These are phyloP conservation scores for Penicillium crystallinum DNA, from an alignment of 495 filamentous ascomycete genomes.

Conservation along the genomic window DNA sequence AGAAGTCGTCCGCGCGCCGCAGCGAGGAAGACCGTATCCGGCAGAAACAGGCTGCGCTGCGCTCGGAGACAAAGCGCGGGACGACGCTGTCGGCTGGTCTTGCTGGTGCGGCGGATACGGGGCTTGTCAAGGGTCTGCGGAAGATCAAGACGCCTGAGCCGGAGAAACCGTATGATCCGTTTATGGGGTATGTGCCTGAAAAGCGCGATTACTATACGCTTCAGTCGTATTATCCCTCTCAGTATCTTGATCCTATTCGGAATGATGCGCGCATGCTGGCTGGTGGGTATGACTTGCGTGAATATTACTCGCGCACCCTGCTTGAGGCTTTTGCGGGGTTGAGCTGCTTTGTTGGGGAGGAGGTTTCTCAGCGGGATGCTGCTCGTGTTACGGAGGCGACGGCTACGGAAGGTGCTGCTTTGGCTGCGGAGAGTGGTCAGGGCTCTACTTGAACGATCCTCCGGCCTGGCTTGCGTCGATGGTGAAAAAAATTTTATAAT, in stretches of 20 bases:
- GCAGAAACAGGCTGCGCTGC: slow-evolving; percentile 42
- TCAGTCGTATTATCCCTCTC: slow-evolving; percentile 58
- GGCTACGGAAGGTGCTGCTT: slow-evolving; percentile 31
- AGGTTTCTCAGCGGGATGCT: slow-evolving; percentile 49
- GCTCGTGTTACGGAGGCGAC: slow-evolving; percentile 16
- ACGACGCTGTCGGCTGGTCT: slow-evolving; percentile 20
- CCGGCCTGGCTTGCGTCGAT: neutral
- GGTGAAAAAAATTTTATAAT: neutral
- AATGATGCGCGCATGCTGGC: slow-evolving; percentile 57
- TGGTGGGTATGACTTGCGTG: slow-evolving; percentile 75
- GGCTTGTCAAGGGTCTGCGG: slow-evolving; percentile 70
- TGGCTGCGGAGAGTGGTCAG: slow-evolving; percentile 18
- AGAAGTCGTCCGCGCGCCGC: slow-evolving; percentile 55
- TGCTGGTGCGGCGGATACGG: slow-evolving; percentile 28
- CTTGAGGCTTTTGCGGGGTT: slow-evolving; percentile 88
- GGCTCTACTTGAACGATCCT: neutral
- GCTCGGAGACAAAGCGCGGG: slow-evolving; percentile 31
- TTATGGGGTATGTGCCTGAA: slow-evolving; percentile 64
- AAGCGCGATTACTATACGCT: slow-evolving; percentile 63
- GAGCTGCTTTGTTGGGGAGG: slow-evolving; percentile 77
- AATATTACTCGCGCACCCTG: slow-evolving; percentile 74
- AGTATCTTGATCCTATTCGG: slow-evolving; percentile 58
- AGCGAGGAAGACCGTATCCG: slow-evolving; percentile 46
- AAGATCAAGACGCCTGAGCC: slow-evolving; percentile 52
- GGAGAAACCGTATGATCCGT: slow-evolving; percentile 84